Conservation (phyloP, 1,284 basidiomycete genomes). For the Cystobasidiaceae sp. region DNA sequence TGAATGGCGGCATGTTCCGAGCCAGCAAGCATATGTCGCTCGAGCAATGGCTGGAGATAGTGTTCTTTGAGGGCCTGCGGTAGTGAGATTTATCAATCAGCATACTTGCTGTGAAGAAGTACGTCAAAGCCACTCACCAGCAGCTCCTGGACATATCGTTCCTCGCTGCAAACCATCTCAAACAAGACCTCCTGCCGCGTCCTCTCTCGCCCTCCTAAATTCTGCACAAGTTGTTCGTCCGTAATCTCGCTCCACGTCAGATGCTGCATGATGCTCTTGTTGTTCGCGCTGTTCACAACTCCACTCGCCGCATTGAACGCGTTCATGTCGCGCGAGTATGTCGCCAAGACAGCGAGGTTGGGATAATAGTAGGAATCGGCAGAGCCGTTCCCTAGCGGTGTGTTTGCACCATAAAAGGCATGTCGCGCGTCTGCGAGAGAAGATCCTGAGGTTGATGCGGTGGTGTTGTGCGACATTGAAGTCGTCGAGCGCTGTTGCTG, state of each 20-base stretch:
- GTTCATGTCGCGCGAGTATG: constrained; percentile 18
- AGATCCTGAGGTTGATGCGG: constrained; percentile 21
- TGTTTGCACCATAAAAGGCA: constrained; percentile 8
- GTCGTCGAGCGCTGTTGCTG: constrained; percentile 5
- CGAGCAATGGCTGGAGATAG: constrained; percentile 83
- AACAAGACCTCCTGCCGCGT: constrained; percentile 95
- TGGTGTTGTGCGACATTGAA: constrained; percentile 26
- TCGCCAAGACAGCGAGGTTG: constrained; percentile 27
- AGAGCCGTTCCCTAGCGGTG: too few relatives aligned
- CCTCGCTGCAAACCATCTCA: constrained; percentile 96
- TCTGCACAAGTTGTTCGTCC: constrained; percentile 87
- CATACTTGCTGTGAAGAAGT: neutral
- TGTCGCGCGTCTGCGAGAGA: constrained; percentile 3
- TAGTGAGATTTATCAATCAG: neutral
- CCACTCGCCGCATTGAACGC: neutral
- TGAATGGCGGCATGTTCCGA: constrained; percentile 47
- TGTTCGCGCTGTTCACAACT: too few relatives aligned
- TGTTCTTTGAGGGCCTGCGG: constrained; percentile 76
- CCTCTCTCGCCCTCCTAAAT: constrained; percentile 84
- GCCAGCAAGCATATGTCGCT: constrained; percentile 61
- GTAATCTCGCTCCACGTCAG: constrained; percentile 93
- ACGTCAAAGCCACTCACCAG: constrained; percentile 25
- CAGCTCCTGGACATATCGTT: constrained; percentile 59
- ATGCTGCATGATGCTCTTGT: constrained; percentile 50
- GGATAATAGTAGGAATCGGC: too few relatives aligned